Percentiles rank a stretch among this genome's conserved stretches.
These are phyloP conservation scores for Achaetomiella virescens DNA, from an alignment of 495 filamentous ascomycete species.

Conservation along the genomic window DNA sequence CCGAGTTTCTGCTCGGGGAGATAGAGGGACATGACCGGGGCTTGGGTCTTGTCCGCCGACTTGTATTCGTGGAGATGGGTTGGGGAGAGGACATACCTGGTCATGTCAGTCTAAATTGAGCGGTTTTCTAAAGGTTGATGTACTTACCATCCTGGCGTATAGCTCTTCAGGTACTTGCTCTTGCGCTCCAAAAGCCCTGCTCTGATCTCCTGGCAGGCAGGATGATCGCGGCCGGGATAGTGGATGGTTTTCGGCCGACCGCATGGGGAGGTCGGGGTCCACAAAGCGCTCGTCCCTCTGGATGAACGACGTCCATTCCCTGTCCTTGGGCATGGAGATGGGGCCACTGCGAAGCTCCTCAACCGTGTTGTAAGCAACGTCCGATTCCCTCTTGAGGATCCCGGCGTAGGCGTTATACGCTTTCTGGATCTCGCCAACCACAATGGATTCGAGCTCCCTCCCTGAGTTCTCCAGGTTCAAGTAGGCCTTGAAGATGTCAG, in stretches of 20 bases:
- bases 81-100: slow-evolving; percentile 89
- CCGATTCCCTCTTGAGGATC: slow-evolving; percentile 83
- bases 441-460: slow-evolving; percentile 88
- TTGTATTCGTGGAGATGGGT: slow-evolving; percentile 99
- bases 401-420: slow-evolving; percentile 87
- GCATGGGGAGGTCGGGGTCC: slow-evolving; percentile 72
- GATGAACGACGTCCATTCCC: slow-evolving; percentile 84
- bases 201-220: slow-evolving; percentile 77
- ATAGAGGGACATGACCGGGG: slow-evolving; percentile 91
- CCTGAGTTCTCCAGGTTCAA: slow-evolving; percentile 92
- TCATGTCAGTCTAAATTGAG: slow-evolving; percentile 31
- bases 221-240: slow-evolving; percentile 90
- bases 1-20: slow-evolving; percentile 93
- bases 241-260: slow-evolving; percentile 76
- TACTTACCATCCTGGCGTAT: slow-evolving; percentile 88
- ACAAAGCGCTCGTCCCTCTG: slow-evolving; percentile 79
- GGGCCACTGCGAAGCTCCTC: slow-evolving; percentile 80
- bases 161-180: slow-evolving; percentile 98
- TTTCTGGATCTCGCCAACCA: slow-evolving; percentile 95
- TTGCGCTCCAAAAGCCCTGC: slow-evolving; percentile 92
- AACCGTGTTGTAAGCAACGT: slow-evolving; percentile 67
- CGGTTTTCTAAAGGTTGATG: neutral
- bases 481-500: slow-evolving; percentile 58
- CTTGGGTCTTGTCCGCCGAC: slow-evolving; percentile 61
- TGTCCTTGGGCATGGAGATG: slow-evolving; percentile 81